phyloP scores from a whole-genome alignment of 257 asterid genomes.

The Striga asiatica region DNA sequence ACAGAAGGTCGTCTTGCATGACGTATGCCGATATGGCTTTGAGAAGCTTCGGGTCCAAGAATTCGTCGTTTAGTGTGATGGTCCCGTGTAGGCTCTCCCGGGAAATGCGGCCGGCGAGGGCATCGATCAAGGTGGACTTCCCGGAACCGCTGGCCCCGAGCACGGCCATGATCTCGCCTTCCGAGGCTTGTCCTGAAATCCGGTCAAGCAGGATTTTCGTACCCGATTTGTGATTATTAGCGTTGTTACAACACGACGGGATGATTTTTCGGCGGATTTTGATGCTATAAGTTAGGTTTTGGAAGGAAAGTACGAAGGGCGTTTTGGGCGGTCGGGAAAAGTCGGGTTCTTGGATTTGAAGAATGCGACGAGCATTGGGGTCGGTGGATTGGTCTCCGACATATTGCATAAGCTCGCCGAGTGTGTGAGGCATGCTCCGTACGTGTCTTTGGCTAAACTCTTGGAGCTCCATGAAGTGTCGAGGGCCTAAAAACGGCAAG shows the following conservation, averaged over 20 bases:
- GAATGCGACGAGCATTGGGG: slow-evolving; percentile 17
- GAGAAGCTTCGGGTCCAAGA: slow-evolving; percentile 35
- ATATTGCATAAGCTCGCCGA: slow-evolving; percentile 50
- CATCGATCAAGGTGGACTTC: slow-evolving; percentile 47
- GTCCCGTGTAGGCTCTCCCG: slow-evolving; percentile 39
- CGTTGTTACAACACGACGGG: slow-evolving; percentile 7
- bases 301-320: slow-evolving; percentile 44
- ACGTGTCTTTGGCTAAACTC: slow-evolving; percentile 32
- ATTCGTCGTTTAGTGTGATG: slow-evolving; percentile 38
- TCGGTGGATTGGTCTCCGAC: slow-evolving; percentile 32
- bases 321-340: slow-evolving; percentile 9
- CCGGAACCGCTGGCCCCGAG: slow-evolving; percentile 66
- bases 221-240: neutral
- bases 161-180: slow-evolving; percentile 50
- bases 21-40: slow-evolving; percentile 51
- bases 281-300: slow-evolving; percentile 41
- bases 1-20: slow-evolving; percentile 49
- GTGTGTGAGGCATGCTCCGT: slow-evolving; percentile 38
- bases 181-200: slow-evolving; percentile 47
- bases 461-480: slow-evolving; percentile 55
- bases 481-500: slow-evolving; percentile 58
- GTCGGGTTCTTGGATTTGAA: slow-evolving; percentile 15
- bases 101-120: slow-evolving; percentile 41
- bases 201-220: slow-evolving; percentile 28
- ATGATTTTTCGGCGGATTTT: slow-evolving; percentile 16